Evolutionary conservation across 2,329 filamentous ascomycete species (phyloP).

Genomic region (Alternaria triticimaculans): DNA sequence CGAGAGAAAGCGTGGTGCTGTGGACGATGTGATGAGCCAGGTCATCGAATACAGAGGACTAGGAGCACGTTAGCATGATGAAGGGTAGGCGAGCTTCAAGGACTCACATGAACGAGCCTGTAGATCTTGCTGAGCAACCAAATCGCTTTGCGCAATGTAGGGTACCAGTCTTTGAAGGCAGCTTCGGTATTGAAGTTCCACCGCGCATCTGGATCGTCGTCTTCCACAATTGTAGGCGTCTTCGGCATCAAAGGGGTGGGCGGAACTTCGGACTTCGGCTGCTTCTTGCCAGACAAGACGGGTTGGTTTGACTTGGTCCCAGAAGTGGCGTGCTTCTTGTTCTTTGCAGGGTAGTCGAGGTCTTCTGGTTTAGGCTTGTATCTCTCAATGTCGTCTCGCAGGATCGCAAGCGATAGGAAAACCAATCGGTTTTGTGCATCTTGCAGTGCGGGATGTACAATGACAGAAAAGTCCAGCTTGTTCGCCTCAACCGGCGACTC

Average conservation of each 20-base stretch:
- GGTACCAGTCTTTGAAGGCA: constrained; percentile 68
- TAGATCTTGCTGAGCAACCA: constrained; percentile 74
- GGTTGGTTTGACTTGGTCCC: constrained; percentile 52
- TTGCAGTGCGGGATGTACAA: constrained; percentile 70
- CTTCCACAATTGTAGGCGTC: constrained; percentile 57
- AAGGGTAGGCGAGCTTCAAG: not conserved
- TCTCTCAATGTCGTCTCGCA: constrained; percentile 71
- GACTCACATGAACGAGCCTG: constrained; percentile 68
- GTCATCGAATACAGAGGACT: constrained; percentile 74
- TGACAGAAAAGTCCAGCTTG: constrained; percentile 66
- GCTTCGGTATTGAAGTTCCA: constrained; percentile 65
- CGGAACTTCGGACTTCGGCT: constrained; percentile 48
- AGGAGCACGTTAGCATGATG: not conserved
- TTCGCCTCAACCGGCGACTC: constrained; percentile 57
- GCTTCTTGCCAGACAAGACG: constrained; percentile 61
- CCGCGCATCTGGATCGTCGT: constrained; percentile 58
- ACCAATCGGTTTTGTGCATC: constrained; percentile 72
- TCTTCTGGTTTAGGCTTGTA: constrained; percentile 71
- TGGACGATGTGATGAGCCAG: constrained; percentile 83
- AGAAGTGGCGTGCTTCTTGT: constrained; percentile 52
- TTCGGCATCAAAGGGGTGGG: constrained; percentile 53
- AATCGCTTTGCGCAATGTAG: constrained; percentile 70
- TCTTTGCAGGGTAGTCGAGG: constrained; percentile 66
- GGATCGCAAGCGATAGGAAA: constrained; percentile 67
- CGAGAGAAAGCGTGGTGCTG: constrained; percentile 83